Evolutionary conservation across 2,329 filamentous ascomycete species (phyloP).

Genomic region (Metarhizium brunneum): DNA sequence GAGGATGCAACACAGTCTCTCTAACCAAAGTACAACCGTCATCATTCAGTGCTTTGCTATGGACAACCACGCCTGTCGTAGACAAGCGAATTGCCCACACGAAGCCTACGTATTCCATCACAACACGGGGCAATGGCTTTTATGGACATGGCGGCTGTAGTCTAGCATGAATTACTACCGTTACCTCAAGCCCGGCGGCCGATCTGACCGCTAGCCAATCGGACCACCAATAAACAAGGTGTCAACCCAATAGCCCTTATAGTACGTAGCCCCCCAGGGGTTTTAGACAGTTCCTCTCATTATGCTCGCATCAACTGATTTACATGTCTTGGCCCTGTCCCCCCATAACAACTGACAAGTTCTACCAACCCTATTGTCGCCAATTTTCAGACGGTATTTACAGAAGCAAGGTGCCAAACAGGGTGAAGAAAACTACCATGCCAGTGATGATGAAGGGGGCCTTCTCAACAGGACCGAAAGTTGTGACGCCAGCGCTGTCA

Average conservation of each 20-base stretch:
- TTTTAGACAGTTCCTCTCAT: neutral
- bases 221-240: neutral
- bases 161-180: neutral
- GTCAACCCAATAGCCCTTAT: neutral
- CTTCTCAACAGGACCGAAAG: constrained; percentile 16
- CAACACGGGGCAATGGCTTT: neutral
- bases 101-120: too few relatives aligned
- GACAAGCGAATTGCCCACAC: too few relatives aligned
- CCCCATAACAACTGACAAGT: constrained; percentile 5
- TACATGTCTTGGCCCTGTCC: neutral
- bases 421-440: constrained; percentile 24
- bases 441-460: constrained; percentile 26
- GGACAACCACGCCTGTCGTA: too few relatives aligned
- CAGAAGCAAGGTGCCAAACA: constrained; percentile 30
- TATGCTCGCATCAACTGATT: constrained; percentile 3
- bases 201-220: neutral
- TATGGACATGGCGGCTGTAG: neutral
- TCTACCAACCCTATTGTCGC: neutral
- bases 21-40: too few relatives aligned
- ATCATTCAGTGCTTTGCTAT: too few relatives aligned
- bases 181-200: constrained; percentile 1
- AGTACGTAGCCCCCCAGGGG: neutral
- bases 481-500: constrained; percentile 22
- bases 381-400: constrained; percentile 16
- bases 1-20: too few relatives aligned